A percentile compares a stretch with the other conserved stretches of the same genome.
These are phyloP conservation scores for Bruguiera sexangula DNA, from an alignment of 345 rosid genomes.

Conservation along the genomic window DNA sequence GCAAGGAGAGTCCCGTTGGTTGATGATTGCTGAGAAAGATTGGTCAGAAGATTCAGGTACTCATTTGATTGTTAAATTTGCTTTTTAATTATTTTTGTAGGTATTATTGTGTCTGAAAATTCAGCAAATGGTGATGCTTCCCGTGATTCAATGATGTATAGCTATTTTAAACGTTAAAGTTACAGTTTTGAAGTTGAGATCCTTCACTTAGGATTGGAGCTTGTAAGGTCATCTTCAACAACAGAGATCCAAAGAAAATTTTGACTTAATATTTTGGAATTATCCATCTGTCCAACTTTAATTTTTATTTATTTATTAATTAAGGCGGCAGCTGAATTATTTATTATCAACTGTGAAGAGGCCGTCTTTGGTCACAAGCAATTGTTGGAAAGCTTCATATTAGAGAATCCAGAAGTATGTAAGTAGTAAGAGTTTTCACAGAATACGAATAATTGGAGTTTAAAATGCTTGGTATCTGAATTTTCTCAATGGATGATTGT, in stretches of 20 bases:
- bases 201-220: neutral
- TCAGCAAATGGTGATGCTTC: neutral
- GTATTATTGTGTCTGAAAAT: neutral
- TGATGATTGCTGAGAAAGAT: slow-evolving; percentile 21
- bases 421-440: neutral
- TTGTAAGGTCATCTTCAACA: neutral
- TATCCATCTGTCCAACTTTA: neutral
- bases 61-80: neutral
- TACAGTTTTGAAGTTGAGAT: neutral
- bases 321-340: slow-evolving; percentile 26
- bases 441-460: neutral
- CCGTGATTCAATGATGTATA: neutral
- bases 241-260: neutral
- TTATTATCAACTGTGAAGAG: slow-evolving; percentile 9
- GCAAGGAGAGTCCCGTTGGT: slow-evolving; percentile 3
- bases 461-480: slow-evolving; percentile 17
- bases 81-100: neutral
- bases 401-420: neutral
- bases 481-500: slow-evolving; percentile 14
- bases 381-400: slow-evolving; percentile 8
- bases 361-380: slow-evolving; percentile 22
- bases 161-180: neutral
- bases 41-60: slow-evolving; percentile 13
- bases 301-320: neutral
- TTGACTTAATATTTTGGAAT: slow-evolving; percentile 10